Evolutionary conservation across 129 eudicot genomes (phyloP).

Genomic region (Tagetes patula): DNA sequence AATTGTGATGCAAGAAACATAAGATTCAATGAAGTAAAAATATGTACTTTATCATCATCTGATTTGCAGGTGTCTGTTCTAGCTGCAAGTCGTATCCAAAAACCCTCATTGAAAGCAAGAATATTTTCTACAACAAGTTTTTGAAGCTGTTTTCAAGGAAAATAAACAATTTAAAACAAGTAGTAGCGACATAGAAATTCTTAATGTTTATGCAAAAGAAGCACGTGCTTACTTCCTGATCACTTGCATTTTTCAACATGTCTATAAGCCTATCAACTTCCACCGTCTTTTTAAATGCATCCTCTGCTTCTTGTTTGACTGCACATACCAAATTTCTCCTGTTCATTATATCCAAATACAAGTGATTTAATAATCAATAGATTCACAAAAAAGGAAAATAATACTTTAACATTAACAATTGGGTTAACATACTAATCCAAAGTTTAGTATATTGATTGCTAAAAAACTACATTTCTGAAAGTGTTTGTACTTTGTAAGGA

Average conservation of each 20-base stretch:
- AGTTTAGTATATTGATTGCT: not conserved
- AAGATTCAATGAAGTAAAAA: constrained; percentile 25
- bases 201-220: constrained; percentile 3
- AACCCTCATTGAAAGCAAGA: constrained; percentile 86
- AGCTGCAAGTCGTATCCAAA: constrained; percentile 98
- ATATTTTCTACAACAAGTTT: constrained; percentile 86
- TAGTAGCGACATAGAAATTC: not conserved
- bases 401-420: constrained; percentile 1
- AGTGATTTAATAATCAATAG: constrained; percentile 39
- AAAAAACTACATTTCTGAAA: not conserved
- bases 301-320: constrained; percentile 77
- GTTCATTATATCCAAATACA: constrained; percentile 59
- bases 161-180: constrained; percentile 5
- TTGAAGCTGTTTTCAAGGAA: constrained; percentile 56
- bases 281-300: constrained; percentile 73
- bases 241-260: constrained; percentile 66
- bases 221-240: constrained; percentile 58
- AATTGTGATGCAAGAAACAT: not conserved
- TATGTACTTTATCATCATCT: constrained; percentile 77
- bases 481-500: not conserved
- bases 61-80: constrained; percentile 94
- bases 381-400: constrained; percentile 37
- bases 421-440: not conserved
- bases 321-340: constrained; percentile 85
- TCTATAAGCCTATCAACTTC: constrained; percentile 89